Percentiles rank a stretch among this genome's conserved stretches.
phyloP scores from a whole-genome alignment of 73 alveolate genomes.

The Loxodes magnus region DNA sequence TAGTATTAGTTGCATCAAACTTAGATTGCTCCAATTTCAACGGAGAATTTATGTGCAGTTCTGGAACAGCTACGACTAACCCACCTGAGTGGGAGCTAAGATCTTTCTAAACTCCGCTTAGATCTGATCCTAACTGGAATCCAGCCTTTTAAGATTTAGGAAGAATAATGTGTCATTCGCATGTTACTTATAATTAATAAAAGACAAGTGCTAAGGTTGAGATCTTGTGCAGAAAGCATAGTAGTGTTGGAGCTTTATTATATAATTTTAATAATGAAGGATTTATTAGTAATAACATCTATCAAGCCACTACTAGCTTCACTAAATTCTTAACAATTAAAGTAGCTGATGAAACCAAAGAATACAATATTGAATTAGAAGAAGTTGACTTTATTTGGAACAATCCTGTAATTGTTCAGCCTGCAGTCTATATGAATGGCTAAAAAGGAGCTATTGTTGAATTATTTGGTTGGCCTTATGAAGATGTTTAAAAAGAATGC shows the following conservation, averaged over 20 bases:
- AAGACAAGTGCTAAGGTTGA: constrained; percentile 51
- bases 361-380: constrained; percentile 28
- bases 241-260: constrained; percentile 28
- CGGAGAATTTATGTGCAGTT: constrained; percentile 68
- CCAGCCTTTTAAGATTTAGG: constrained; percentile 68
- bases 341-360: constrained; percentile 26
- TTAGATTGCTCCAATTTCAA: constrained; percentile 80
- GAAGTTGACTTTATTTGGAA: constrained; percentile 84
- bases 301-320: constrained; percentile 9
- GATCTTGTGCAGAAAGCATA: constrained; percentile 61
- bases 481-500: constrained; percentile 83
- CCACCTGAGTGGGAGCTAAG: constrained; percentile 72
- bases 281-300: no score
- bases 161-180: constrained; percentile 66
- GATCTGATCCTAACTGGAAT: constrained; percentile 55
- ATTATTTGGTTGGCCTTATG: constrained; percentile 94
- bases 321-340: constrained; percentile 25
- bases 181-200: constrained; percentile 47
- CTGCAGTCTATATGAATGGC: constrained; percentile 60
- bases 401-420: constrained; percentile 55
- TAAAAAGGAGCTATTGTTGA: constrained; percentile 93
- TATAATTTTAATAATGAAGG: constrained; percentile 37
- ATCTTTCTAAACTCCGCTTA: constrained; percentile 84
- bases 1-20: no score
- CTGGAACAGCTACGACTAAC: constrained; percentile 58